Conservation (phyloP, 805 yeast genomes). For the Barnettozyma populi region DNA sequence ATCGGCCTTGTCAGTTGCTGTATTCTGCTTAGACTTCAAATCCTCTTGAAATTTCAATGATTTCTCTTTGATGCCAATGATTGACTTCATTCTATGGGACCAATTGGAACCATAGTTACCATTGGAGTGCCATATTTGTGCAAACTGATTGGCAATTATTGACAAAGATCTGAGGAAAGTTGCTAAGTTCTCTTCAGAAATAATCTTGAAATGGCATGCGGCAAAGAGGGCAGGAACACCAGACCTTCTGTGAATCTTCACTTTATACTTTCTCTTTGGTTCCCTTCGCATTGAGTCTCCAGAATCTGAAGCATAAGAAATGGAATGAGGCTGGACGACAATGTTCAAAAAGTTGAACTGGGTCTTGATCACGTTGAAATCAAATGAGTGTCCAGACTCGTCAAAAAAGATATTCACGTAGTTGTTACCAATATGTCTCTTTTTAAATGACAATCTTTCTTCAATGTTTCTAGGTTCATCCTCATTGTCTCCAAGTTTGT, state of each 20-base stretch:
- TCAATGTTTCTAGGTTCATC: conserved; percentile 39
- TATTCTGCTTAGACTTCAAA: conserved; percentile 8
- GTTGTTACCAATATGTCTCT: conserved; percentile 83
- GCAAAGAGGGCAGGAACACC: conserved; percentile 78
- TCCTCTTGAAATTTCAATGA: conserved; percentile 14
- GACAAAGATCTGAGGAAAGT: conserved; percentile 62
- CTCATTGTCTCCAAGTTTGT: conserved; percentile 19
- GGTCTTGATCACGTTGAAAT: conserved; percentile 63
- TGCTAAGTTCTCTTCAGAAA: conserved; percentile 56
- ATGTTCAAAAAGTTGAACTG: conserved; percentile 82
- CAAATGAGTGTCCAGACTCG: conserved; percentile 63
- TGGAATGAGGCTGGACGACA: conserved; percentile 62
- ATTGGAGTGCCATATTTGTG: conserved; percentile 65
- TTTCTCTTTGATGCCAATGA: conserved; percentile 33
- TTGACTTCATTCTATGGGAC: conserved; percentile 60
- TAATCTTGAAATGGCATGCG: conserved; percentile 67
- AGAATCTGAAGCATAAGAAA: conserved; percentile 16
- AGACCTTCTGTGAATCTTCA: conserved; percentile 55
- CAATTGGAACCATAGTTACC: conserved; percentile 58
- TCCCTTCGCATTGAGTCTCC: conserved; percentile 22
- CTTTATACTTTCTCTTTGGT: conserved; percentile 44
- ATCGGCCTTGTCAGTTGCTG: conserved; percentile 4
- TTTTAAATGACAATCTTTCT: conserved; percentile 46
- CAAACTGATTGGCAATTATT: conserved; percentile 62
- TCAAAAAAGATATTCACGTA: conserved; percentile 78